phyloP scores from a whole-genome alignment of 1,139 yeast genomes.

The Candida neerlandica region DNA sequence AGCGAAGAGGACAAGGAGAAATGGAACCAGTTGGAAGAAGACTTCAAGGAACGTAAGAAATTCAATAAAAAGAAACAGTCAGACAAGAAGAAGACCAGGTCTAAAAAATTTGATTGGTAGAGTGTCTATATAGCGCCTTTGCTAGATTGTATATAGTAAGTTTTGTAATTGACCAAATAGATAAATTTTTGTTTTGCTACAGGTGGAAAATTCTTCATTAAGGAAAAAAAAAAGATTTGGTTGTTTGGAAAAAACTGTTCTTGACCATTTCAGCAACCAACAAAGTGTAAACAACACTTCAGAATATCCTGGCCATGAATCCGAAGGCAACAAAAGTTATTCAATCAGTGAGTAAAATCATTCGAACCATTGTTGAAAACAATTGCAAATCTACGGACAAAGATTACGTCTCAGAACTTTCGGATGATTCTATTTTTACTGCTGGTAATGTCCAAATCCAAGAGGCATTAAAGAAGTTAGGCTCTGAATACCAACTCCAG shows the following conservation, averaged over 20 bases:
- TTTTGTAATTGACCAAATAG: too few species aligned
- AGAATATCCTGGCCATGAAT: slow-evolving; percentile 5
- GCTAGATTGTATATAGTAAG: neutral
- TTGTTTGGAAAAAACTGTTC: neutral
- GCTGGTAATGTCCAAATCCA: slow-evolving; percentile 4
- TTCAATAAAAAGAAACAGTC: slow-evolving; percentile 54
- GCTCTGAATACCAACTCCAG: slow-evolving; percentile 6
- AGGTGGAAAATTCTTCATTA: neutral
- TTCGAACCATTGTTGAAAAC: neutral
- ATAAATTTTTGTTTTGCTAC: neutral
- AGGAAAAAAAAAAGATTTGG: neutral
- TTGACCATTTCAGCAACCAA: neutral
- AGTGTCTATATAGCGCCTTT: neutral
- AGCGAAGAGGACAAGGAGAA: slow-evolving; percentile 49
- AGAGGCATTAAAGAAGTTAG: slow-evolving; percentile 3
- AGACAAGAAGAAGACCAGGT: slow-evolving; percentile 56
- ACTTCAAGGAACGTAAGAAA: slow-evolving; percentile 51
- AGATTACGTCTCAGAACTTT: slow-evolving; percentile 5
- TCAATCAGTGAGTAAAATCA: neutral
- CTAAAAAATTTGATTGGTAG: slow-evolving; percentile 36
- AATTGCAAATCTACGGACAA: slow-evolving; percentile 3
- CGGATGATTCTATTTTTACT: slow-evolving; percentile 7
- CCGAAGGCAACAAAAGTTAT: neutral
- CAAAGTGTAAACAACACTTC: neutral
- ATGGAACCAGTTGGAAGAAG: slow-evolving; percentile 56